These are phyloP conservation scores for Cytospora chrysosperma DNA, from an alignment of 2,329 filamentous ascomycete genomes.

Conservation along the genomic window DNA sequence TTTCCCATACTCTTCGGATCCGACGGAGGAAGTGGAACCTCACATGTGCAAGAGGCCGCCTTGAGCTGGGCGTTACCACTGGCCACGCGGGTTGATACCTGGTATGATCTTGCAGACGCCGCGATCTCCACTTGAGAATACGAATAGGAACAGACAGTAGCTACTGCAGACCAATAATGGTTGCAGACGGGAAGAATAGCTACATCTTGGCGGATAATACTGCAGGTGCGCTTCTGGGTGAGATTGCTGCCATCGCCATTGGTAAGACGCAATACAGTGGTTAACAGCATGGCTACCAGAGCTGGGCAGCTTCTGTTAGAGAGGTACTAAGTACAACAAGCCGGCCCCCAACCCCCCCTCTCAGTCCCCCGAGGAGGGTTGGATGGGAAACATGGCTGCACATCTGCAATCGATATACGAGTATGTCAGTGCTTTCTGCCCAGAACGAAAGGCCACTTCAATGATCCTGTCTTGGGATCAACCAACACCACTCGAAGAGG, in stretches of 20 bases:
- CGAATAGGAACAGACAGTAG: background rate
- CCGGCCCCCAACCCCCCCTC: too few relatives aligned
- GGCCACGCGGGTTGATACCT: background rate
- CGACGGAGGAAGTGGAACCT: background rate
- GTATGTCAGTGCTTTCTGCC: too few relatives aligned
- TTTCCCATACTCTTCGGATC: background rate
- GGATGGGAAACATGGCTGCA: too few relatives aligned
- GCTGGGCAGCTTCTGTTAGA: background rate
- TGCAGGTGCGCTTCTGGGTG: background rate
- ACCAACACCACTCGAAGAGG: too few relatives aligned
- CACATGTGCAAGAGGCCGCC: slow-evolving; percentile 8
- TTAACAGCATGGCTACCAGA: background rate
- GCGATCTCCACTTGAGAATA: background rate
- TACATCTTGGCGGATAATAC: background rate
- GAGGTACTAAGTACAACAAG: too few relatives aligned
- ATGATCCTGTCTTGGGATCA: too few relatives aligned
- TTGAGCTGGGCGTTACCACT: too few relatives aligned
- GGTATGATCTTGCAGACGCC: background rate
- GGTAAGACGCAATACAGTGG: background rate
- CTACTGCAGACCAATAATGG: background rate
- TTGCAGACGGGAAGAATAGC: background rate
- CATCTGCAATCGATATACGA: background rate
- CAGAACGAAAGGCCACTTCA: background rate
- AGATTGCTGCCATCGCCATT: background rate
- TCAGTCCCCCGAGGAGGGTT: too few relatives aligned